Evolutionary conservation across 306 rosid genomes (phyloP), one percentile per base, ranked within the genome.

Genomic region (Rubus parviflorus): DNA sequence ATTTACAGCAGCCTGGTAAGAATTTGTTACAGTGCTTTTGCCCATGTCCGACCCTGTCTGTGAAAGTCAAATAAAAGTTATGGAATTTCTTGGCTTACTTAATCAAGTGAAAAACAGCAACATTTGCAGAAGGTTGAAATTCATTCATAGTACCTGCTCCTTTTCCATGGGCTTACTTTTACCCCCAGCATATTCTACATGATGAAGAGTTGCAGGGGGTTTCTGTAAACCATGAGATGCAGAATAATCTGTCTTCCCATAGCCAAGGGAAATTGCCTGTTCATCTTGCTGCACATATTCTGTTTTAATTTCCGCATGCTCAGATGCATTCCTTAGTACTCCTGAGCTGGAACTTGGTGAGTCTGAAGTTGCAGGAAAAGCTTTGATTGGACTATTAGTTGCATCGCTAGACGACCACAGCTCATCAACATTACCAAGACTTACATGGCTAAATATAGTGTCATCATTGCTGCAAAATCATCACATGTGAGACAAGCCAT

Each of bases 381-480:
- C 68, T 85, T 88, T 88, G 75, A 57, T 82, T 17, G 75, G 83
- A 81, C 81, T 77, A 53, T 83, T 82, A 58, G 80, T 80, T 61
- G 66, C 85, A 80, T 88, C 90, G 84, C 85, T 87, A 51, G 87
- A 80, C 68, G 94, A 82, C 98, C 98, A 92, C 25, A 85, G 87
- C 86, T 84, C 93, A 47, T 86, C 87, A 84, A 84, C 72, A 77
- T 86, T 87, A 80, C 85, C 91, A 75, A 91, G 85, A 85, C 76
- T 88, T 82, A 23, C 85, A 53, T 83, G 77, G 75, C 94, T 89
- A 88, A 88, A 96, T 56, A 92, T 66, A 70, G 90, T 81, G 84
- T 89, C 99, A 78, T 89, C 89, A 70, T 89, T 86, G 89, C 98
- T 96, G 94, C 87, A 92, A 87, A 88, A 89, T 81, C 86, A 88